Percentiles rank a stretch among this genome's conserved stretches.
Evolutionary conservation across 176 grass and related monocot species (phyloP).

Genomic region (Eragrostis nindensis): DNA sequence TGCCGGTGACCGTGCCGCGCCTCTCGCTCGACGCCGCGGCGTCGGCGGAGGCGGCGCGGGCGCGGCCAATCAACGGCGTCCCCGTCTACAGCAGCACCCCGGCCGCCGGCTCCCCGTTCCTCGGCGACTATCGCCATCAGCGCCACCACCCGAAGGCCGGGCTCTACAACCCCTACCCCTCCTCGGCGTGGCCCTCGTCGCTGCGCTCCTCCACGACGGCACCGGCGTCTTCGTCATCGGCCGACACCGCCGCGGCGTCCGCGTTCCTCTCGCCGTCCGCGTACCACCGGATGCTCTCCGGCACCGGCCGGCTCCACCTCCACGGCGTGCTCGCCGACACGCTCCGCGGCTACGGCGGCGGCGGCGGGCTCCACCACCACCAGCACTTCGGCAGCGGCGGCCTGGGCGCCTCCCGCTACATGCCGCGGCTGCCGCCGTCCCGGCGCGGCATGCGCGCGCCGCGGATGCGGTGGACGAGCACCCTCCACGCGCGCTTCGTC

Average conservation of each 20-base stretch:
- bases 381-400: background rate
- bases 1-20: conserved; percentile 18
- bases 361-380: background rate
- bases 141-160: conserved; percentile 4
- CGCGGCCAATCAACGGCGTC: conserved; percentile 64
- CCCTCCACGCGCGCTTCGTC: conserved; percentile 84
- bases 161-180: conserved; percentile 40
- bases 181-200: conserved; percentile 36
- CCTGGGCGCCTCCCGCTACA: conserved; percentile 46
- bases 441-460: conserved; percentile 79
- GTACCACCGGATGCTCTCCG: conserved; percentile 57
- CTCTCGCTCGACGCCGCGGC: background rate
- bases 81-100: conserved; percentile 49
- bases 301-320: conserved; percentile 54
- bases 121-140: conserved; percentile 3
- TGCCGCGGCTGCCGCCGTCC: conserved; percentile 43
- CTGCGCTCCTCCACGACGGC: conserved; percentile 20
- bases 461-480: conserved; percentile 91
- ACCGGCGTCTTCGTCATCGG: background rate
- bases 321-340: conserved; percentile 49
- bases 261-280: conserved; percentile 37
- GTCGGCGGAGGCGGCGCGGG: background rate
- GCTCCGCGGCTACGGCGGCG: conserved; percentile 35
- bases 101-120: conserved; percentile 14
- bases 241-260: background rate